Evolutionary conservation across 192 early-diverging fungal species (phyloP).

Genomic region (Coemansia asiatica): DNA sequence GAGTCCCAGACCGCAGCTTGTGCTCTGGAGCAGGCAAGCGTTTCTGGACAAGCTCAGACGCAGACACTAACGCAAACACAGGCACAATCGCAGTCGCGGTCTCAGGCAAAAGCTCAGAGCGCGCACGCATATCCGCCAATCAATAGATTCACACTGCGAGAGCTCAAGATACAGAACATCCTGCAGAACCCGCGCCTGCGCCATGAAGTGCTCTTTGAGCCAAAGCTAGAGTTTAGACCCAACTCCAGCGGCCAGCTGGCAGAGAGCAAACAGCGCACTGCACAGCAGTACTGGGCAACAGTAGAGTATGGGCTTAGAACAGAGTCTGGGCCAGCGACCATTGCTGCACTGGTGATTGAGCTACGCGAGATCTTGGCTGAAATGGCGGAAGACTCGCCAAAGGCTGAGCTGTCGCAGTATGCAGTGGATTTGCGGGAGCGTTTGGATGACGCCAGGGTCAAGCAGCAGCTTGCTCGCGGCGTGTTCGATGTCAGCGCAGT

Average conservation of each 20-base stretch:
- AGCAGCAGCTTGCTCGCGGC: conserved; percentile 67
- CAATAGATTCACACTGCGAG: conserved; percentile 83
- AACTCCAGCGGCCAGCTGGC: conserved; percentile 75
- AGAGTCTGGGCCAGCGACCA: conserved; percentile 12
- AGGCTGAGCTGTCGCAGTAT: conserved; percentile 37
- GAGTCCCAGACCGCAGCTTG: background rate
- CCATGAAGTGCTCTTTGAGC: conserved; percentile 88
- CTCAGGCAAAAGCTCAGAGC: background rate
- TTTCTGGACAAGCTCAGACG: background rate
- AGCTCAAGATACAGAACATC: conserved; percentile 80
- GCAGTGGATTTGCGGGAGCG: conserved; percentile 50
- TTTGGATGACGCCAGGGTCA: conserved; percentile 59
- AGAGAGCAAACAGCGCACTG: conserved; percentile 61
- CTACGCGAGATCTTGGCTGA: conserved; percentile 70
- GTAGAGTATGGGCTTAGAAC: conserved; percentile 60
- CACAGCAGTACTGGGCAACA: conserved; percentile 70
- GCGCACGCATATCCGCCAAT: conserved; percentile 63
- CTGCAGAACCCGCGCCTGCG: conserved; percentile 81
- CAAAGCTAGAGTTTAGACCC: conserved; percentile 85
- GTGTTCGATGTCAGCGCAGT: conserved; percentile 62
- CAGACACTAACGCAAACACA: background rate
- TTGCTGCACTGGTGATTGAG: conserved; percentile 74
- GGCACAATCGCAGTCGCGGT: background rate
- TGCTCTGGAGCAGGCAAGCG: background rate
- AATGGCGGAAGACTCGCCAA: conserved; percentile 42